phyloP scores from a whole-genome alignment of 1,284 basidiomycete species.

The Cerrena zonata region DNA sequence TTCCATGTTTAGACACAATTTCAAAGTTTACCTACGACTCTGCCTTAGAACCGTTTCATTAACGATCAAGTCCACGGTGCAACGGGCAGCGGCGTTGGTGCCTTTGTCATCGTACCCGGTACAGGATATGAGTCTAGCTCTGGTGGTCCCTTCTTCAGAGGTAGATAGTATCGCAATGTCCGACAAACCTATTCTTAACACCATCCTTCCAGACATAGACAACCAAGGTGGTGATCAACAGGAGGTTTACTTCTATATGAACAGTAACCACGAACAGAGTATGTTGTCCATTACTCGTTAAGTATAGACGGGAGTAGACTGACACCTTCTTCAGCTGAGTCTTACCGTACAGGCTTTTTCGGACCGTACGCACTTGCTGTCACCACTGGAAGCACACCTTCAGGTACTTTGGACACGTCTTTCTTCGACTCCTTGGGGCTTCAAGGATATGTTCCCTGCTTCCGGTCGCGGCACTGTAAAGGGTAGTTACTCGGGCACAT shows the following conservation, averaged over 20 bases:
- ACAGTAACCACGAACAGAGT: constrained; percentile 38
- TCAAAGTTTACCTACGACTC: constrained; percentile 2
- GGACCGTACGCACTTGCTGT: constrained; percentile 40
- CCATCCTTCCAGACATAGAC: constrained; percentile 32
- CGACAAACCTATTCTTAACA: neutral
- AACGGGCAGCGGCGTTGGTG: constrained; percentile 32
- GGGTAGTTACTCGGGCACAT: constrained; percentile 39
- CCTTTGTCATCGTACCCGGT: constrained; percentile 36
- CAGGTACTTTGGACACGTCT: constrained; percentile 35
- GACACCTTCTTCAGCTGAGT: constrained; percentile 23
- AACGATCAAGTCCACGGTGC: constrained; percentile 37
- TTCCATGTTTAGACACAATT: constrained; percentile 15
- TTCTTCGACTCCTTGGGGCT: constrained; percentile 42
- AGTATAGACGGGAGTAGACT: neutral
- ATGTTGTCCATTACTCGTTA: neutral
- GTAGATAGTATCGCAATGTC: constrained; percentile 17
- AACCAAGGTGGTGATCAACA: constrained; percentile 41
- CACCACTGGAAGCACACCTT: constrained; percentile 39
- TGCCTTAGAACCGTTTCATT: constrained; percentile 26
- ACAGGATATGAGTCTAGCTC: constrained; percentile 37
- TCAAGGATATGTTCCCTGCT: constrained; percentile 38
- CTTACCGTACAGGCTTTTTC: constrained; percentile 41
- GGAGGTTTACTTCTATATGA: constrained; percentile 44
- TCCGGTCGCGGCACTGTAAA: constrained; percentile 40
- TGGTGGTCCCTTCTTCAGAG: constrained; percentile 43